These are phyloP conservation scores for Actinomortierella wolfii DNA, from an alignment of 371 early-diverging fungal genomes.

Conservation along the genomic window DNA sequence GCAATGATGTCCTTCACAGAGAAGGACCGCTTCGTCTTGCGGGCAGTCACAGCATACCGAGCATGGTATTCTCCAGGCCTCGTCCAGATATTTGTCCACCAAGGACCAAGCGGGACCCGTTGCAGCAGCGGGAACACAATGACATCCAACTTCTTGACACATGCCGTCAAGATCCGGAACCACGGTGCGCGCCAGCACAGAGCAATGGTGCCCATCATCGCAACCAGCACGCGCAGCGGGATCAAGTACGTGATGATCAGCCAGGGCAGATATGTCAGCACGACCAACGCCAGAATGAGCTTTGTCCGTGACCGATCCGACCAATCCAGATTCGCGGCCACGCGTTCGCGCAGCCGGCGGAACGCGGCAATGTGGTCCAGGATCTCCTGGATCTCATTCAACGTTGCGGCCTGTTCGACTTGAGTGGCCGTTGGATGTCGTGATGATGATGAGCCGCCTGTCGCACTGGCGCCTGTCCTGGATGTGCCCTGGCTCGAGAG, in stretches of 20 bases:
- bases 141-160: conserved; percentile 20
- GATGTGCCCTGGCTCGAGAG: conserved; percentile 10
- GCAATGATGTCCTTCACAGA: conserved; percentile 45
- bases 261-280: conserved; percentile 43
- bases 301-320: conserved; percentile 40
- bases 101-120: conserved; percentile 29
- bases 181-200: conserved; percentile 50
- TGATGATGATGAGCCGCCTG: conserved; percentile 15
- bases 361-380: conserved; percentile 47
- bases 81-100: neutral
- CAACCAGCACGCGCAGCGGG: conserved; percentile 37
- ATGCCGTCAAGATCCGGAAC: conserved; percentile 40
- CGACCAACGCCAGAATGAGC: conserved; percentile 13
- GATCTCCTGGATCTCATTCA: conserved; percentile 47
- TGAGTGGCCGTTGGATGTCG: conserved; percentile 41
- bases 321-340: conserved; percentile 42
- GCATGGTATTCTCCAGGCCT: conserved; percentile 18
- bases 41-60: conserved; percentile 5
- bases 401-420: conserved; percentile 41
- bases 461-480: conserved; percentile 17
- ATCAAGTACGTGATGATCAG: conserved; percentile 38
- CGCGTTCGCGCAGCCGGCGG: conserved; percentile 24
- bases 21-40: conserved; percentile 23
- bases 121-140: conserved; percentile 28
- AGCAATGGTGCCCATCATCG: conserved; percentile 28